Conservation (phyloP, 208 protist species). For the Leptomonas pyrrhocoris region DNA sequence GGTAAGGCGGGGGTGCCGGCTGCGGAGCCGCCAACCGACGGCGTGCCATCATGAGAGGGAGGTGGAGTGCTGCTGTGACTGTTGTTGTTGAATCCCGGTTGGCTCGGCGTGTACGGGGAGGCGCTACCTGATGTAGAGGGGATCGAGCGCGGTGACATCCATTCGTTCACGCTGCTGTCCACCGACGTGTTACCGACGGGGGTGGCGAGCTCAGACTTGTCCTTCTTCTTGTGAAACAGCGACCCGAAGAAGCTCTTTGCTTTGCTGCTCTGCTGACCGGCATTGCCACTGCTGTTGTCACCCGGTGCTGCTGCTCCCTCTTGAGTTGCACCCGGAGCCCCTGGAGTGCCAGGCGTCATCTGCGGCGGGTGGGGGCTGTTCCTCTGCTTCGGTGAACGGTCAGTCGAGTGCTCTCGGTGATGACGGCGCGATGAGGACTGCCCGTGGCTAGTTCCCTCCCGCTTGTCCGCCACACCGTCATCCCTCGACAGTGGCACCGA, state of each 20-base stretch:
- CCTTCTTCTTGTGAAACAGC: conserved; percentile 33
- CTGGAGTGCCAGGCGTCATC: not conserved
- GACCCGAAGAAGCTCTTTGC: conserved; percentile 30
- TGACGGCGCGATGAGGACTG: not conserved
- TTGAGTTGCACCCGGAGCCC: not conserved
- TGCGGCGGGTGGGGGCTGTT: not conserved
- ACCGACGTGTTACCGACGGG: not conserved
- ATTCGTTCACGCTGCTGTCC: not conserved
- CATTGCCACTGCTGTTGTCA: not conserved
- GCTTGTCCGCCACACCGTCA: conserved; percentile 6
- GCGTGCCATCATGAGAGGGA: not conserved
- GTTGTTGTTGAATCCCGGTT: not conserved
- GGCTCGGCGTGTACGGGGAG: not conserved
- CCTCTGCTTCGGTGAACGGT: not conserved
- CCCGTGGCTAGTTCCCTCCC: not conserved
- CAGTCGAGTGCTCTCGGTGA: not conserved
- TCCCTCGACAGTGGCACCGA: not conserved
- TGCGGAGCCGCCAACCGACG: conserved; percentile 4
- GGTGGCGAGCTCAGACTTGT: not conserved
- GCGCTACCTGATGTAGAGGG: not conserved
- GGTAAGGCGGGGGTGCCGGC: not conserved
- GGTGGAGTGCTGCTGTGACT: not conserved
- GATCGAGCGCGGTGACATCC: conserved; percentile 1
- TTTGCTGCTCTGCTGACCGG: conserved; percentile 16
- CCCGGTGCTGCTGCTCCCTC: conserved; percentile 10